Evolutionary conservation across 768 basidiomycete species (phyloP), one percentile per base, ranked within the genome.

Genomic region (Phaeolepiota aurea): DNA sequence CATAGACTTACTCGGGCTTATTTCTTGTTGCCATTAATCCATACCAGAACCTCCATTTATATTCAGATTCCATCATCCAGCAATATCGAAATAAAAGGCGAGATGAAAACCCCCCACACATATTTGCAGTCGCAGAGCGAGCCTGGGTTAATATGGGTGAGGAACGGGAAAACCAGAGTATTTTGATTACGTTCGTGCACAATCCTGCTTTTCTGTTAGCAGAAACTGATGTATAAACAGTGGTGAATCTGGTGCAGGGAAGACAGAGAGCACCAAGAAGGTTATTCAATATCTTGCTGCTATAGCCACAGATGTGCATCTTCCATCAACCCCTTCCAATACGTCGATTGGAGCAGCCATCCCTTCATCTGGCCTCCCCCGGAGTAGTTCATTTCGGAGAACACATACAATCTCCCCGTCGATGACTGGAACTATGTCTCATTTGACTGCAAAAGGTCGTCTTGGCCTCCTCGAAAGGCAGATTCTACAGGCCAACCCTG

Each of bases 91-190:
- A 77, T 41, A 85, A 83, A 49, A 78, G 94, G 37, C 71, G 90
- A 25, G 83, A 86, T 50, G 94, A 97, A 64, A 96, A 89, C 48
- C 81, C 90, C 5, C 96, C 96, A 3, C 96, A 99, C 56, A 87
- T 97, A 38, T 99, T 92, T 54, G 92, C 96, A 5, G 89, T 98
- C 30, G 92, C 96, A 0, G 96, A 99, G 59, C 75, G 90, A 23
- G 96, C 96, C 21, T 98, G 96, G 96, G 78, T 93, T 41, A 94
- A 90, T 59, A 98, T 99, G 88, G 86, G 92, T 10, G 91, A 93
- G 44, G 91, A 97, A 60, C 74, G 90, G 38, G 94, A 98, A 63
- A 91, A 91, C 49, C 96, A 99, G 63, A 94, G 91, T 55, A 93
- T 99, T 43, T 74, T 99, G 20, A 97, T 99, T 62, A 99, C 96